Base-by-base conservation (phyloP, 768 basidiomycete genomes). In the Lactifluus volemus region DNA sequence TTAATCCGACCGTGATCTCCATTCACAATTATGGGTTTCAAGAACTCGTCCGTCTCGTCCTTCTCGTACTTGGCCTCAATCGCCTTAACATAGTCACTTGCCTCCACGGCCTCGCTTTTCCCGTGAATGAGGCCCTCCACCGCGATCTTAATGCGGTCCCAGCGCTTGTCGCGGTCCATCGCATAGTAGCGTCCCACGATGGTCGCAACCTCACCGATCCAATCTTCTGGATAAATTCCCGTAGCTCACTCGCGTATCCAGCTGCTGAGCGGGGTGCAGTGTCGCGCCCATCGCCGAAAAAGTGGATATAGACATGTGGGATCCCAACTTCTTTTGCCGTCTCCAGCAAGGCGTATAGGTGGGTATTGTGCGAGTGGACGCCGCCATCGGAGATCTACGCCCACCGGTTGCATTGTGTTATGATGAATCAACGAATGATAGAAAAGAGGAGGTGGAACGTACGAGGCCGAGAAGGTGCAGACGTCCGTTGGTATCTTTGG, bases 121-220 rank as follows among this genome's bases (percentile, higher is more conserved):
- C 61, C 61, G 44, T 81, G 78, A 6, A 92, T 81, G 48, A 98
- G 80, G 3, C 85, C 90, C 42, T 96, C 92, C 1, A 95, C 79
- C 4, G 94, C 94, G 63, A 92, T 78, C 79, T 92, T 92, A 70
- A 98, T 73, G 39, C 94, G 81, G 71, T 98, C 94, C 94, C 94
- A 98, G 50, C 94, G 84, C 79, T 95, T 95, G 73, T 96, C 93
- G 42, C 92, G 84, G 75, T 96, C 94, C 93, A 96, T 96, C 36
- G 92, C 94, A 67, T 95, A 98, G 79, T 98, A 98, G 55, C 95
- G 76, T 6, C 93, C 94, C 45, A 94, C 77, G 53, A 96, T 79
- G 7, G 92, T 94, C 5, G 90, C 86, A 51, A 98, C 75, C 70
- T 89, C 81, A 36, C 92, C 94, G 63, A 86, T 81, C 84, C 78